Conservation (phyloP, 192 early-diverging fungal species). For the Haplosporangium gracile region DNA sequence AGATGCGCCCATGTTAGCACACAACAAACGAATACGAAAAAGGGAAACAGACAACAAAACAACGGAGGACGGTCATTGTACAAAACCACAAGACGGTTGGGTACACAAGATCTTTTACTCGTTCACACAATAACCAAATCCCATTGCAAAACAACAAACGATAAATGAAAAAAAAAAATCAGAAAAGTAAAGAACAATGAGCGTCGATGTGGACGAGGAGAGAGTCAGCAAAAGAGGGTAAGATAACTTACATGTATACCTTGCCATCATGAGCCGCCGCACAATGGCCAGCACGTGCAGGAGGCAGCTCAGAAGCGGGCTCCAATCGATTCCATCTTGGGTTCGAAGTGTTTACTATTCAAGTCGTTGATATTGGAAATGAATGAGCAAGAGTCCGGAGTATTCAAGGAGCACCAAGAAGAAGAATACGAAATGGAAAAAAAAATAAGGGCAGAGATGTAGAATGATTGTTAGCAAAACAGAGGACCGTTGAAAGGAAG, state of each 20-base stretch:
- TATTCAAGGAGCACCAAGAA: not conserved
- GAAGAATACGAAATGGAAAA: not conserved
- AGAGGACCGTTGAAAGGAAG: not conserved
- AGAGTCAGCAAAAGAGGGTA: too few relatives aligned
- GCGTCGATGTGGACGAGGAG: not conserved
- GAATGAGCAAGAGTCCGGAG: not conserved
- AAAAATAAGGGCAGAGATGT: constrained; percentile 1
- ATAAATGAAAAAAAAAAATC: too few relatives aligned
- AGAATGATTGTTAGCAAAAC: not conserved
- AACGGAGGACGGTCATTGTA: not conserved
- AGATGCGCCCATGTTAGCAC: not conserved
- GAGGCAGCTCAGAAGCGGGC: constrained; percentile 52
- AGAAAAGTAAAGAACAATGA: not conserved
- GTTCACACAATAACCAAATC: not conserved
- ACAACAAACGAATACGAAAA: not conserved
- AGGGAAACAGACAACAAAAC: too few relatives aligned
- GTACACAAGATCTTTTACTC: not conserved
- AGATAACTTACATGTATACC: constrained; percentile 43
- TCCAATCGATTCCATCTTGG: constrained; percentile 54
- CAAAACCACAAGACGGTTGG: not conserved
- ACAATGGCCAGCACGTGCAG: constrained; percentile 56
- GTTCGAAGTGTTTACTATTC: constrained; percentile 43
- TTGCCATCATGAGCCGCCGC: constrained; percentile 52
- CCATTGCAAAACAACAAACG: too few relatives aligned
- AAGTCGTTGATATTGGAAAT: not conserved